Percentiles rank a stretch among this genome's conserved stretches.
These are phyloP conservation scores for Chiua virens DNA, from an alignment of 768 basidiomycete genomes.

Conservation along the genomic window DNA sequence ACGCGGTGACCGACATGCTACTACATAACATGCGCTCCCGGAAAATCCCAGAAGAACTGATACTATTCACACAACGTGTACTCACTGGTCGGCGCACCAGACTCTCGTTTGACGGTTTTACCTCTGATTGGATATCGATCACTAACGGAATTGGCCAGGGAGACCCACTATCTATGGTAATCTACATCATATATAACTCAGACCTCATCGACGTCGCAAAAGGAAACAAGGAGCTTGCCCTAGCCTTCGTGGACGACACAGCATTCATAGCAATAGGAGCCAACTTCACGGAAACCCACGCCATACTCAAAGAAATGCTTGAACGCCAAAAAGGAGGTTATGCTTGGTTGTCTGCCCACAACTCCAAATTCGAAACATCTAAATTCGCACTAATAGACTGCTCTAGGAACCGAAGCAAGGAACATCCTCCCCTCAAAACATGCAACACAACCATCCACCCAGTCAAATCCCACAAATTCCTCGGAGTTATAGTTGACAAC, in stretches of 20 bases:
- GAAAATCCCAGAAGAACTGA: not conserved
- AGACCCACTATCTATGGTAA: constrained; percentile 29
- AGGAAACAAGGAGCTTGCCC: constrained; percentile 8
- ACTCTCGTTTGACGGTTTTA: constrained; percentile 23
- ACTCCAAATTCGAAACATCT: constrained; percentile 20
- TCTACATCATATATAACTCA: constrained; percentile 35
- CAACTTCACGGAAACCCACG: constrained; percentile 19
- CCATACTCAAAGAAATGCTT: constrained; percentile 28
- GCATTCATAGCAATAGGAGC: constrained; percentile 25
- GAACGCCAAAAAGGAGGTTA: constrained; percentile 6
- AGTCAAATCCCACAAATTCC: too few species aligned
- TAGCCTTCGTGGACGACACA: constrained; percentile 34
- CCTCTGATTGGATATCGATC: constrained; percentile 12
- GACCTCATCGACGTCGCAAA: constrained; percentile 10
- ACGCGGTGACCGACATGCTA: not conserved
- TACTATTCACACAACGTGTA: constrained; percentile 10
- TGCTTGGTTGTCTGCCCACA: constrained; percentile 19
- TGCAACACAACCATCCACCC: too few species aligned
- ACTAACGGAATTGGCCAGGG: constrained; percentile 35
- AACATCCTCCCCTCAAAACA: too few species aligned
- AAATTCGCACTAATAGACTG: constrained; percentile 24
- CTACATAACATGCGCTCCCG: constrained; percentile 11
- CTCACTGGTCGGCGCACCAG: constrained; percentile 1
- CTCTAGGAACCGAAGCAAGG: not conserved
- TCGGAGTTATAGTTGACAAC: too few species aligned